Conservation (phyloP, 768 basidiomycete species). For the Tephrocybe sp. region DNA sequence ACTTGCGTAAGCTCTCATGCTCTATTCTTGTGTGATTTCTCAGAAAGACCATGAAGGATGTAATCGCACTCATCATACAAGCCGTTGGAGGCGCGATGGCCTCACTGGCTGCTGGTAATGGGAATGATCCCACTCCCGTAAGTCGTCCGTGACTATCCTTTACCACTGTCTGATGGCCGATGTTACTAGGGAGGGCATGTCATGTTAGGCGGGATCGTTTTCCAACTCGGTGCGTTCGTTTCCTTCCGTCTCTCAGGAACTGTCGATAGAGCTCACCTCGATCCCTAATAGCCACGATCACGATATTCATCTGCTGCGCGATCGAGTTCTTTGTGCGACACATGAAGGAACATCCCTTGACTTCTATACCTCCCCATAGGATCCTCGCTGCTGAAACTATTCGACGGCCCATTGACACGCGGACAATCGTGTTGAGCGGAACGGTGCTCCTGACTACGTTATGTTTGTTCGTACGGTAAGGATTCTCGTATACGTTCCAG, state of each 20-base stretch:
- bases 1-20: conserved; percentile 24
- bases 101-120: conserved; percentile 24
- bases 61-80: conserved; percentile 60
- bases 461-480: conserved; percentile 43
- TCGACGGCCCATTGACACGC: conserved; percentile 9
- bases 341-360: conserved; percentile 29
- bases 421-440: conserved; percentile 26
- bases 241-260: background rate
- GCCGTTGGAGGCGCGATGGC: conserved; percentile 59
- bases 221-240: conserved; percentile 44
- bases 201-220: conserved; percentile 60
- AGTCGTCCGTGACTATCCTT: background rate
- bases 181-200: conserved; percentile 21
- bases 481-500: background rate
- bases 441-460: conserved; percentile 36
- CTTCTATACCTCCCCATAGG: background rate
- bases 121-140: conserved; percentile 9
- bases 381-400: background rate
- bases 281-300: conserved; percentile 38
- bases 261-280: background rate
- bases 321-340: conserved; percentile 46
- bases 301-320: conserved; percentile 38
- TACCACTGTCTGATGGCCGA: background rate
- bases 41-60: conserved; percentile 32
- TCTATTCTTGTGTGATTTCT: background rate